Evolutionary conservation across 2,329 filamentous ascomycete genomes (phyloP), one percentile per base, ranked within the genome.

Genomic region (Talaromyces sp.): DNA sequence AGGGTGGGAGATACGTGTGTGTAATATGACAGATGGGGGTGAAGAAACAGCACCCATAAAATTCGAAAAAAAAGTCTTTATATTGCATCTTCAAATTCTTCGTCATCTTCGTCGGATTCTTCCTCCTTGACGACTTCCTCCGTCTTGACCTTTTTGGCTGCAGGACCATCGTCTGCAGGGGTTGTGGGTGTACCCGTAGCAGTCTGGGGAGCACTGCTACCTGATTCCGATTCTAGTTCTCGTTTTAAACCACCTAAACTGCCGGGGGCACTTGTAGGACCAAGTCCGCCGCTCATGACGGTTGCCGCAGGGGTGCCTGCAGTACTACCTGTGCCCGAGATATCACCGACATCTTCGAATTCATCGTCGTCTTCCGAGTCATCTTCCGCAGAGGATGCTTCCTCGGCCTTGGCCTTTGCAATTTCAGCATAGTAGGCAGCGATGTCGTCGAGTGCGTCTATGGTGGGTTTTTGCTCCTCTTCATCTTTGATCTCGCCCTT

Each of bases 371-470:
- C 75, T 56, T 78, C 76, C 1, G 73, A 77, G 30, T 75, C 74
- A 42, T 73, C 72, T 5, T 78, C 76, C 2, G 76, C 75, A 50
- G 72, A 78, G 61, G 74, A 78, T 7, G 70, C 75, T 54, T 80
- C 78, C 64, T 75, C 70, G 18, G 75, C 77, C 63, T 78, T 75
- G 63, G 79, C 77, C 2, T 74, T 69, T 31, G 75, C 76, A 72
- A 80, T 78, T 62, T 79, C 77, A 1, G 76, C 77, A 60, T 80
- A 80, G 68, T 79, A 79, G 3, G 77, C 77, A 16, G 77, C 77
- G 57, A 80, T 79, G 64, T 80, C 79, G 60, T 81, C 77, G 28
- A 79, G 68, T 27, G 71, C 77, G 23, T 79, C 76, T 4, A 75
- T 65, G 27, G 72, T 72, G 8, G 77, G 73, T 42, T 79, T 79